A percentile compares a stretch with the other conserved stretches of the same genome.
Evolutionary conservation across 2,329 filamentous ascomycete species (phyloP).

Genomic region (Pestalotiopsis sp.): DNA sequence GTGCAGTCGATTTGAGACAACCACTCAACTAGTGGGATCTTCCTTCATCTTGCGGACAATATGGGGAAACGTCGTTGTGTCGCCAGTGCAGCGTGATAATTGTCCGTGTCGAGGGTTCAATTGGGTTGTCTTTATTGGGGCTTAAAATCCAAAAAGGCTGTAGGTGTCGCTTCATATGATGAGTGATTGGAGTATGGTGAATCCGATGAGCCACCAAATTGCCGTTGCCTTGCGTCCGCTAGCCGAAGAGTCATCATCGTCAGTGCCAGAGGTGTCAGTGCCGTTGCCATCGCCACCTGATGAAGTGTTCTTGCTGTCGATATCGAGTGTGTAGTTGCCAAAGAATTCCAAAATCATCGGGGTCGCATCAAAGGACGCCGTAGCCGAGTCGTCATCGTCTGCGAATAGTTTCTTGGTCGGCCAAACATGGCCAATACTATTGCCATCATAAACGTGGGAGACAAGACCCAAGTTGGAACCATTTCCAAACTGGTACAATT

Average conservation of each 20-base stretch:
- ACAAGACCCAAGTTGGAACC: conserved; percentile 8
- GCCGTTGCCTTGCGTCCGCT: neutral
- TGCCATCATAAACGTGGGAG: conserved; percentile 6
- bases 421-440: conserved; percentile 10
- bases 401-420: neutral
- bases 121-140: neutral
- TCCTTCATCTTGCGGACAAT: neutral
- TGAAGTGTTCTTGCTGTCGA: neutral
- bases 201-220: neutral
- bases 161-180: neutral
- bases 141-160: neutral
- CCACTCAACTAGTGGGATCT: neutral
- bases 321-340: neutral
- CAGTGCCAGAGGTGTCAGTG: neutral
- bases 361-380: conserved; percentile 11
- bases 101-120: neutral
- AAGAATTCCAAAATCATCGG: conserved; percentile 12
- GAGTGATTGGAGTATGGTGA: neutral
- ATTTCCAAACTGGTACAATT: neutral
- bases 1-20: neutral
- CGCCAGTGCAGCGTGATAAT: neutral
- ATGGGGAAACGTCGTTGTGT: neutral
- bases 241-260: neutral
- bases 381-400: neutral
- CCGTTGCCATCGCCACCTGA: neutral